Percentiles rank a stretch among this genome's conserved stretches.
These are phyloP conservation scores for Sugiyamaella smithiae DNA, from an alignment of 805 yeast genomes.

Conservation along the genomic window DNA sequence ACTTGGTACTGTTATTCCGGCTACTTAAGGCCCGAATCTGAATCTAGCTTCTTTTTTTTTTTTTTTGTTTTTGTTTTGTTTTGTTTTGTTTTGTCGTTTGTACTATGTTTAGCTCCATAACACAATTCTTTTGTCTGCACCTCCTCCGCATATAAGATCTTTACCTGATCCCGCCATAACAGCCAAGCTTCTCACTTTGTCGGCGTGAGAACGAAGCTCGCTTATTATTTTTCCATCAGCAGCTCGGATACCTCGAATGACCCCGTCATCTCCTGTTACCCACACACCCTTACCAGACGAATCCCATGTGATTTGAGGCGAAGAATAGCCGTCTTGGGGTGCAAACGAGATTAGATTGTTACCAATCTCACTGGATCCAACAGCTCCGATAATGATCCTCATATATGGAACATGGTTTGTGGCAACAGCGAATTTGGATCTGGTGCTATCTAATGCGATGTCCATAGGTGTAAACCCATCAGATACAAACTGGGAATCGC, in stretches of 20 bases:
- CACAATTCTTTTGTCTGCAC: conserved; percentile 22
- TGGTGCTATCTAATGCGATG: conserved; percentile 31
- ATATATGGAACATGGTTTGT: conserved; percentile 79
- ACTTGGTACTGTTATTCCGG: conserved; percentile 29
- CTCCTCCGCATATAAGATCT: conserved; percentile 40
- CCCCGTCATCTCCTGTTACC: conserved; percentile 70
- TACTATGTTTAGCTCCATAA: conserved; percentile 30
- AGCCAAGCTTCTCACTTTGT: conserved; percentile 33
- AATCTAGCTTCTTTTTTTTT: not conserved
- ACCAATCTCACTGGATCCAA: conserved; percentile 33
- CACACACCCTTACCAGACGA: conserved; percentile 51
- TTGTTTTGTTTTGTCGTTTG: not conserved
- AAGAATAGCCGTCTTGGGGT: conserved; percentile 68
- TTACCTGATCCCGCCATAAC: conserved; percentile 33
- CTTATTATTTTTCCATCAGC: conserved; percentile 37
- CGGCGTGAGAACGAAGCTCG: conserved; percentile 39
- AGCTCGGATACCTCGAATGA: conserved; percentile 57
- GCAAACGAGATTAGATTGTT: conserved; percentile 49
- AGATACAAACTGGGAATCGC: conserved; percentile 65
- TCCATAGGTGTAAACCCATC: conserved; percentile 60
- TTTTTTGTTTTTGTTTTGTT: not conserved
- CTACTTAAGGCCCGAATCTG: conserved; percentile 12
- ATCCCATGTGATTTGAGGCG: conserved; percentile 49
- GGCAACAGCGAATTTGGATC: conserved; percentile 48
- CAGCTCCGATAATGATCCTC: conserved; percentile 55